Base-by-base conservation (phyloP, 2,329 filamentous ascomycete genomes). In the Xylariaceae sp. region DNA sequence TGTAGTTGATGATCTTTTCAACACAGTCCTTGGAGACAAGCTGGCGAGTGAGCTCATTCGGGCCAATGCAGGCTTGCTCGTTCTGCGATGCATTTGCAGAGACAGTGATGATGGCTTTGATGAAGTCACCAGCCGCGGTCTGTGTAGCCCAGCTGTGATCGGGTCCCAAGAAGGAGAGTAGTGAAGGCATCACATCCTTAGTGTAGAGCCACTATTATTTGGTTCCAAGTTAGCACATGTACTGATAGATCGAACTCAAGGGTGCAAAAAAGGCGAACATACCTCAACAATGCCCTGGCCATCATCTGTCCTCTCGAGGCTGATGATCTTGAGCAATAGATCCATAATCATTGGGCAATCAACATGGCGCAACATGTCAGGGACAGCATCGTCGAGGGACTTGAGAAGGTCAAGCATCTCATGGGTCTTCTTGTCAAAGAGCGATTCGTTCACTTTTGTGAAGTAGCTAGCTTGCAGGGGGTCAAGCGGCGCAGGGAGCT, bases 311-410 rank as follows among this genome's bases (percentile, higher is more conserved):
- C 95, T 93, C 70, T 99, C 94, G 54, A 99, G 77, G 62, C 90
- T 96, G 65, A 99, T 96, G 54, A 97, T 97, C 72, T 97, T 97
- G 58, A 99, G 79, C 47, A 99, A 74, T 17, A 99, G 77, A 69
- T 99, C 94, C 94, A 99, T 99, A 38, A 99, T 87, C 87, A 97
- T 96, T 0, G 94, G 93, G 62, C 90, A 96, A 69, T 99, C 94
- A 33, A 99, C 90, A 69, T 99, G 94, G 63, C 88, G 87, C 51
- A 99, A 79, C 75, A 99, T 88, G 58, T 91, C 86, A 12, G 89
- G 79, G 18, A 99, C 84, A 39, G 94, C 88, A 48, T 87, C 83
- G 33, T 94, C 88, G 45, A 96, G 74, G 2, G 84, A 87, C 69
- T 91, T 95, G 71, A 99, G 84, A 56, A 99, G 85, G 16, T 87